Base-by-base conservation (phyloP, 1,284 basidiomycete species). In the Erythrobasidium hasegawianum region DNA sequence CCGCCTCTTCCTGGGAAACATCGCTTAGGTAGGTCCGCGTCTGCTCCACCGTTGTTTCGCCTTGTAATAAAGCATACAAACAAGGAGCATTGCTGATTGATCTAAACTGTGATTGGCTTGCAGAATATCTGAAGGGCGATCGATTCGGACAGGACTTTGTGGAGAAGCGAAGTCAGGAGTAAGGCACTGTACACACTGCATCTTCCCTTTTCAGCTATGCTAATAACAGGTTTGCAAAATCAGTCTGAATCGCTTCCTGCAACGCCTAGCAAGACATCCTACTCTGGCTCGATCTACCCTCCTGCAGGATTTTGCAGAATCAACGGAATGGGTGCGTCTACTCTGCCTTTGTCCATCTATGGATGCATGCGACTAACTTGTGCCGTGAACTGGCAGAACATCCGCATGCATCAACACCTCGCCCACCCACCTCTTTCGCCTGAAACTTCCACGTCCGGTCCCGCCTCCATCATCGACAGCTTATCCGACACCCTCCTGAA, bases 1-100 rank as follows among this genome's bases (percentile, higher is more conserved):
- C 93, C 95, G 24, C 90, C 92, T 5, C 82, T 99, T 57, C 96
- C 95, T 2, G 94, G 94, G 78, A 98, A 98, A 79, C 95, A 97
- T 76, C 83, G 96, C 62, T 79, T 97, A 75, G 92, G 91, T 96
- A 71, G 68, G 87, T 81, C 7, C 38, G 18, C 53, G 64, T n/a
- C n/a, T n/a, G n/a, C n/a, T n/a, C n/a, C n/a, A n/a, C n/a, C n/a
- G n/a, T n/a, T n/a, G n/a, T n/a, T n/a, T n/a, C n/a, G n/a, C n/a
- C n/a, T n/a, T n/a, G n/a, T n/a, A n/a, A n/a, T n/a, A n/a, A n/a
- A n/a, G n/a, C n/a, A n/a, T n/a, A n/a, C n/a, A n/a, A n/a, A n/a
- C n/a, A n/a, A n/a, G n/a, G n/a, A n/a, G n/a, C n/a, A n/a, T n/a
- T n/a, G n/a, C n/a, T n/a, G n/a, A n/a, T n/a, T n/a, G n/a, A n/a